Evolutionary conservation across 2,329 filamentous ascomycete genomes (phyloP), one percentile per base, ranked within the genome.

Genomic region (Fusarium neocosmosporiellum): DNA sequence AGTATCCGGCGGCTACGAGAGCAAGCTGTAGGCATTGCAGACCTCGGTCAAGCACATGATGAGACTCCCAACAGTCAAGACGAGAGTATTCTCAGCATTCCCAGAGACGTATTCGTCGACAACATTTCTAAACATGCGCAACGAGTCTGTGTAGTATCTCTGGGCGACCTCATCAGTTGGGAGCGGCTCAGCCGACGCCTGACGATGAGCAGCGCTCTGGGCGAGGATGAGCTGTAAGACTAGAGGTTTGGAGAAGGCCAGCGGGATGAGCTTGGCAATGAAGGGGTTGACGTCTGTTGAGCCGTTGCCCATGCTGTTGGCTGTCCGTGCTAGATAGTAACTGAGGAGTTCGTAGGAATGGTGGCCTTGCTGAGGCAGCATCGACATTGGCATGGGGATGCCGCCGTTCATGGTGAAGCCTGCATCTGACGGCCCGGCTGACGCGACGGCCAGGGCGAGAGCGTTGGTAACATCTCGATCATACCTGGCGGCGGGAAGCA

Each of bases 41-140:
- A 87, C 85, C 81, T 87, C 85, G 3, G 84, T 85, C 58, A 87
- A 82, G 62, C 83, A 86, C 72, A 87, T 80, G 11, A 86, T 81
- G 11, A 87, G 76, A 34, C 84, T 84, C 4, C 84, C 85, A 13
- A 86, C 80, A 0, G 84, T 82, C 20, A 86, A 71, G 53, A 84
- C 80, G 4, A 87, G 78, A 0, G 80, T 78, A 8, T 80, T 79
- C 5, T 80, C 77, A 2, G 80, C 79, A 2, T 80, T 78, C 0
- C 82, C 81, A 0, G 74, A 74, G 2, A 83, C 76, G 24, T 82
- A 82, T 7, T 80, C 78, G 50, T 69, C 71, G n/a, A 83, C 79
- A 20, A 78, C 80, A 9, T 77, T 79, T 11, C 80, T 77, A 50
- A 84, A 83, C 66, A 82, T 78, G 5, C 77, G 76, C 4, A 84